A percentile compares a stretch with the other conserved stretches of the same genome.
Conservation (phyloP, 2,329 filamentous ascomycete species). For the Arthrinium phaeospermum region DNA sequence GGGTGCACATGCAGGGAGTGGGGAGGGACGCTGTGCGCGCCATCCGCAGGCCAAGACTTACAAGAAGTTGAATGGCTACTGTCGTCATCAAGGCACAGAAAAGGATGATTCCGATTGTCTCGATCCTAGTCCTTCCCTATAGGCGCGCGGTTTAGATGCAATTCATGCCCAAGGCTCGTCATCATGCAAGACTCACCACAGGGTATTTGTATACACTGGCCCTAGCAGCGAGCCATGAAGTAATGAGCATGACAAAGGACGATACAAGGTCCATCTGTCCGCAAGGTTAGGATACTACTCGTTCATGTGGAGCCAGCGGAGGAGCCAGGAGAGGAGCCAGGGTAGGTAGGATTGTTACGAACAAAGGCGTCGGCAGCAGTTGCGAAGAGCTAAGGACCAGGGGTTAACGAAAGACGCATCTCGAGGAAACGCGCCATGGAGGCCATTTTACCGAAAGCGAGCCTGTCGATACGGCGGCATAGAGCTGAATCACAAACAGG, state of each 20-base stretch:
- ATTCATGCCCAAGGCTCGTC: conserved; percentile 21
- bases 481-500: conserved; percentile 63
- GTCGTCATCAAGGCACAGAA: conserved; percentile 72
- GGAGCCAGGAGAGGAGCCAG: too few relatives aligned
- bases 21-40: neutral
- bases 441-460: conserved; percentile 55
- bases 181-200: conserved; percentile 47
- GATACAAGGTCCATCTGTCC: conserved; percentile 65
- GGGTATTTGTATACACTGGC: conserved; percentile 68
- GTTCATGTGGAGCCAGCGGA: neutral
- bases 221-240: conserved; percentile 62
- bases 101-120: conserved; percentile 69
- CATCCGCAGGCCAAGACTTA: conserved; percentile 31
- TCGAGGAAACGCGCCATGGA: conserved; percentile 26
- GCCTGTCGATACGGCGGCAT: conserved; percentile 62
- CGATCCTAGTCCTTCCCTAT: conserved; percentile 63
- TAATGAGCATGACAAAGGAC: conserved; percentile 66
- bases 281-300: conserved; percentile 4
- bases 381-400: conserved; percentile 55
- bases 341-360: conserved; percentile 32
- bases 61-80: conserved; percentile 66
- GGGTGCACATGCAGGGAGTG: neutral
- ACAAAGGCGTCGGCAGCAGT: conserved; percentile 70
- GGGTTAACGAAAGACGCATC: conserved; percentile 29
- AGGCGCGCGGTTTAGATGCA: conserved; percentile 18